Conservation (phyloP, 164 flowering plant species). For the Taxillus chinensis region DNA sequence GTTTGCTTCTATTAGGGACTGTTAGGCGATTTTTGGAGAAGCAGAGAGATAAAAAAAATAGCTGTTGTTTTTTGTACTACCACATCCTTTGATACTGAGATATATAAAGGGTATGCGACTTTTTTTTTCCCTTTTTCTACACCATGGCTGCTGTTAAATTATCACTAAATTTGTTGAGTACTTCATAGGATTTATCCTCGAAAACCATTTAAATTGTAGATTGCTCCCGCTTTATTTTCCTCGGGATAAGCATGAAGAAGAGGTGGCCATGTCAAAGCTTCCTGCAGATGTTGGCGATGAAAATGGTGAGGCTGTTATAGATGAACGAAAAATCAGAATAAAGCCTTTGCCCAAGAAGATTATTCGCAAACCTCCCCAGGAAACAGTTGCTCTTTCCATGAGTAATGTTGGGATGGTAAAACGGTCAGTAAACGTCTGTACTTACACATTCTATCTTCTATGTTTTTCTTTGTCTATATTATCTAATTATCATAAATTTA, state of each 20-base stretch:
- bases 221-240: constrained; percentile 98
- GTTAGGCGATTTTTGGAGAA: constrained; percentile 92
- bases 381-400: constrained; percentile 49
- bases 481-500: no score
- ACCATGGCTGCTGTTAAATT: neutral
- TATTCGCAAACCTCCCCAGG: constrained; percentile 31
- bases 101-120: constrained; percentile 73
- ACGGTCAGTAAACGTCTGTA: constrained; percentile 38
- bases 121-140: neutral
- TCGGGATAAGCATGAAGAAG: constrained; percentile 90
- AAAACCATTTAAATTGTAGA: constrained; percentile 26
- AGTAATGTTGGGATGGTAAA: constrained; percentile 64
- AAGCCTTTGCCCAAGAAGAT: constrained; percentile 69
- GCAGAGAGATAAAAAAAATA: constrained; percentile 63
- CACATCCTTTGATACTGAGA: constrained; percentile 82
- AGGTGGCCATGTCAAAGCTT: constrained; percentile 81
- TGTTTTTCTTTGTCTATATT: neutral
- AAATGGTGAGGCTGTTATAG: constrained; percentile 91
- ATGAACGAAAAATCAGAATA: constrained; percentile 97
- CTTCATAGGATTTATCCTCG: neutral
- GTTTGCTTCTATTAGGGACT: constrained; percentile 45
- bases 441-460: neutral
- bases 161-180: neutral
- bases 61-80: constrained; percentile 94
- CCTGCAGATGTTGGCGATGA: constrained; percentile 99